Percentiles rank a stretch among this genome's conserved stretches.
Conservation (phyloP, 2,329 filamentous ascomycete genomes). For the Ophioceras dolichostomum region DNA sequence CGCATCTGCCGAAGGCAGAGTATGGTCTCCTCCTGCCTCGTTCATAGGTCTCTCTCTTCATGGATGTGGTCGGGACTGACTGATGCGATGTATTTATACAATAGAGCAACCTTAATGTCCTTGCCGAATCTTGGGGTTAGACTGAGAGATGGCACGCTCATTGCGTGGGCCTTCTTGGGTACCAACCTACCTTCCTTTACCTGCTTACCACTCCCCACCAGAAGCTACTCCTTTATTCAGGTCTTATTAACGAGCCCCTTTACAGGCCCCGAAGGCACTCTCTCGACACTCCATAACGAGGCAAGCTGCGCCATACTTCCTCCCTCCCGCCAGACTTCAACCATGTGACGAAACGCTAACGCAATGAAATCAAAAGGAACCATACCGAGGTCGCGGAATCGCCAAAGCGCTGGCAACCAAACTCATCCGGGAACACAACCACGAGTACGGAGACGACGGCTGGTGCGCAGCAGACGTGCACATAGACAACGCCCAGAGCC, state of each 20-base stretch:
- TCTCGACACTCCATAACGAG: slow-evolving; percentile 49
- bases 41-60: too few species aligned
- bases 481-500: slow-evolving; percentile 45
- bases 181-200: too few species aligned
- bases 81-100: too few species aligned
- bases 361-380: slow-evolving; percentile 22
- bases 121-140: slow-evolving; percentile 36
- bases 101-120: slow-evolving; percentile 23
- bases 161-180: slow-evolving; percentile 55
- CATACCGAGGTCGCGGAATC: slow-evolving; percentile 48
- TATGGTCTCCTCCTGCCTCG: slow-evolving; percentile 17
- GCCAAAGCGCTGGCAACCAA: slow-evolving; percentile 49
- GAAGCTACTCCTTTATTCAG: too few species aligned
- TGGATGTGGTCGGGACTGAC: too few species aligned
- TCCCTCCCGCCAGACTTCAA: not conserved
- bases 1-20: slow-evolving; percentile 43
- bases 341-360: too few species aligned
- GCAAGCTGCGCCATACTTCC: slow-evolving; percentile 15
- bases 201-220: too few species aligned
- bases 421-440: slow-evolving; percentile 38
- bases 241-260: too few species aligned
- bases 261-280: slow-evolving; percentile 49
- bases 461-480: slow-evolving; percentile 54
- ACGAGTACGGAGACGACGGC: slow-evolving; percentile 28
- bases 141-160: slow-evolving; percentile 28